Evolutionary conservation across 2,329 filamentous ascomycete species (phyloP), one percentile per base, ranked within the genome.

Genomic region (Cadophora sp.): DNA sequence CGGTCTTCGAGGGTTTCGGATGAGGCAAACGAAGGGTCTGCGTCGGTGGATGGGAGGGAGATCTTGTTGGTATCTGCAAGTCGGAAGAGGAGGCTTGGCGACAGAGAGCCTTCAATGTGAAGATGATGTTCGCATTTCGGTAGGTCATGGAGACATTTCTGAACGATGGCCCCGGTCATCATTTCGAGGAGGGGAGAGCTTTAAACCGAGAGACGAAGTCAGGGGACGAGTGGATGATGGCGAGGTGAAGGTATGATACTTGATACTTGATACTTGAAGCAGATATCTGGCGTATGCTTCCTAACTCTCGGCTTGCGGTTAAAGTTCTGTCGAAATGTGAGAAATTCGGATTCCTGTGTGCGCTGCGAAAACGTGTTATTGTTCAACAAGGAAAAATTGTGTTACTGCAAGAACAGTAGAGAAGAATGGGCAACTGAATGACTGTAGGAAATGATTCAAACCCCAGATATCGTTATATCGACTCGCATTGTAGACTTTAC

Each of bases 91-190:
- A 93, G 83, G 65, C 84, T 81, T 1, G 92, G 91, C 50, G 89
- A 88, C 46, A 95, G 84, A 14, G 90, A 90, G 65, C 92, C 92
- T 79, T 94, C 92, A 40, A 95, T 84, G 77, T 95, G 92, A 64
- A 94, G 86, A 80, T 94, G 92, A 76, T 94, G 92, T 78, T 95
- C 92, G 80, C 90, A 92, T 82, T 94, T 94, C 71, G 92, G 92
- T 34, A 94, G 85, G 37, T 84, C 84, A 62, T 81, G 79, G 46
- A 94, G 83, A 77, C 92, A 88, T 24, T 65, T 62, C 40, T 68
- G 66, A 56, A 65, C 22, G 22, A 7, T 43, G 3, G 66, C 62
- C 43, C 67, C 62, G n/a, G n/a, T n/a, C 43, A 50, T 58, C 70
- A 71, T 71, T 16, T 29, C 66, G 65, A 29, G 24, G 29, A 40